These are phyloP conservation scores for Teunomyces stri DNA, from an alignment of 805 yeast species.

Conservation along the genomic window DNA sequence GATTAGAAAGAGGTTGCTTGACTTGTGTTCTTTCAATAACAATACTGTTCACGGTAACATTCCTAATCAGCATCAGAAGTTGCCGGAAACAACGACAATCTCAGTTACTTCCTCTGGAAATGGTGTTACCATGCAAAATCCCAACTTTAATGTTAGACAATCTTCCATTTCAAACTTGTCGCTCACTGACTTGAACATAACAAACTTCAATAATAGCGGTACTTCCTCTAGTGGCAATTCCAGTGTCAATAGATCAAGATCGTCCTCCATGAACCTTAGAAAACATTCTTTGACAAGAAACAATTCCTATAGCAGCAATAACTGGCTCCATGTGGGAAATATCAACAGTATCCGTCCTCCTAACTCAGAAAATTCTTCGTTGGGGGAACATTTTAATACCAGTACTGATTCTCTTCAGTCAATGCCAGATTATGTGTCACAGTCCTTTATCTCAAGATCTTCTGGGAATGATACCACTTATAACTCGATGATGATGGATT, in stretches of 20 bases:
- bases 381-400: slow-evolving; percentile 19
- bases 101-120: slow-evolving; percentile 14
- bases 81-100: slow-evolving; percentile 27
- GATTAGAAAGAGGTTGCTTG: slow-evolving; percentile 40
- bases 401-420: slow-evolving; percentile 44
- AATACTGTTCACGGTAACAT: background rate
- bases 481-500: slow-evolving; percentile 40
- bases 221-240: slow-evolving; percentile 10
- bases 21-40: slow-evolving; percentile 31
- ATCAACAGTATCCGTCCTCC: slow-evolving; percentile 31
- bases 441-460: slow-evolving; percentile 33
- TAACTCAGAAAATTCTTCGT: slow-evolving; percentile 1
- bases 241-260: slow-evolving; percentile 28
- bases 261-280: slow-evolving; percentile 36
- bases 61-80: slow-evolving; percentile 3
- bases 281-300: slow-evolving; percentile 45
- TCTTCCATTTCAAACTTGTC: slow-evolving; percentile 41
- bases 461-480: slow-evolving; percentile 20
- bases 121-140: slow-evolving; percentile 10
- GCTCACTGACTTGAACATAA: slow-evolving; percentile 38
- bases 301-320: slow-evolving; percentile 33
- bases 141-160: slow-evolving; percentile 23
- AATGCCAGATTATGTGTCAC: slow-evolving; percentile 45
- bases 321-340: slow-evolving; percentile 46
- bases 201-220: slow-evolving; percentile 22